A percentile compares a stretch with the other conserved stretches of the same genome.
Evolutionary conservation across 345 rosid species (phyloP).

Genomic region (Acer negundo): DNA sequence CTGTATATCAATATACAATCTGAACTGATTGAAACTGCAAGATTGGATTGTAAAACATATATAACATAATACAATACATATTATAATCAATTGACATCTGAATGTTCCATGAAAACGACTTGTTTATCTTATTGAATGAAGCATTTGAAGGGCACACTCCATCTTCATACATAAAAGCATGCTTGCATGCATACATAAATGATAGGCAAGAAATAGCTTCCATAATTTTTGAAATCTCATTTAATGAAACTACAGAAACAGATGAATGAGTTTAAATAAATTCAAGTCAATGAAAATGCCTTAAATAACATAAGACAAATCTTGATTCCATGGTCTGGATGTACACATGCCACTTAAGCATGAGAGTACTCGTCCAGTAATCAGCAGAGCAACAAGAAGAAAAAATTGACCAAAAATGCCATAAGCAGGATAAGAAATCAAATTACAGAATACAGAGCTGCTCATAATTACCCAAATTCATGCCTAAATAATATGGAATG

Average conservation of each 20-base stretch:
- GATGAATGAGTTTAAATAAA: no score
- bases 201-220: no score
- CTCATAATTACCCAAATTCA: no score
- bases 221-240: no score
- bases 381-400: background rate
- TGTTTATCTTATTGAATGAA: background rate
- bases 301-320: no score
- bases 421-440: no score
- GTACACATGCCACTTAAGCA: background rate
- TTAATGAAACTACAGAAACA: no score
- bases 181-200: no score
- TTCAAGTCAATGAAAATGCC: no score
- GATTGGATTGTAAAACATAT: background rate
- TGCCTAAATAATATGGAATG: no score
- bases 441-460: no score
- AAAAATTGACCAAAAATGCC: background rate
- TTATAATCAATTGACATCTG: background rate
- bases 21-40: conserved; percentile 2
- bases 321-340: background rate
- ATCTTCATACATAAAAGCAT: no score
- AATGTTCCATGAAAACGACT: background rate
- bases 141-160: background rate
- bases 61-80: background rate
- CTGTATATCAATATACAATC: background rate
- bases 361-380: background rate